Conservation (phyloP, 495 filamentous ascomycete genomes). For the Parmelia sp. region DNA sequence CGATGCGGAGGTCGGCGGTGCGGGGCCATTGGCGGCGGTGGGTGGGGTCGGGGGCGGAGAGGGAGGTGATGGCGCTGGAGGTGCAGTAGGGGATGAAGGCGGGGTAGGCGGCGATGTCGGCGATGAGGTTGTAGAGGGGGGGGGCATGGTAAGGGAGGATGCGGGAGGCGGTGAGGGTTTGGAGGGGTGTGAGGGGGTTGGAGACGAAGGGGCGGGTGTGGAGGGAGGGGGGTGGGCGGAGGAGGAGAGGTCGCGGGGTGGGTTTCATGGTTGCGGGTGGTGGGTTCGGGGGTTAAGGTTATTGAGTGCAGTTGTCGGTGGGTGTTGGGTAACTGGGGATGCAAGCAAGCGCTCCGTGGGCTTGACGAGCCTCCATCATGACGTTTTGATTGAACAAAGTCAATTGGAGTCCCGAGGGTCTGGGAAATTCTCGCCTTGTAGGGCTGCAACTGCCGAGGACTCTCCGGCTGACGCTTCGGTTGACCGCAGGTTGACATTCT, state of each 20-base stretch:
- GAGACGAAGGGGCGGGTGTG: conserved; percentile 13
- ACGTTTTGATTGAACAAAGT: background rate
- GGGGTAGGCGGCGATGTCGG: conserved; percentile 75
- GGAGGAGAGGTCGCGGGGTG: conserved; percentile 11
- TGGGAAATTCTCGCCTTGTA: too few species aligned
- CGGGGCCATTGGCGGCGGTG: conserved; percentile 53
- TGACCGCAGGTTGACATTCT: too few species aligned
- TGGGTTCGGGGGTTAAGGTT: background rate
- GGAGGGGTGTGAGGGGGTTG: conserved; percentile 34
- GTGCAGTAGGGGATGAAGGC: conserved; percentile 82
- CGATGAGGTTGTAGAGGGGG: conserved; percentile 71
- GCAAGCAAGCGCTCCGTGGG: background rate
- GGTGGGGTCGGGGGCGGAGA: conserved; percentile 40
- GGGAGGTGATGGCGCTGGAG: conserved; percentile 60
- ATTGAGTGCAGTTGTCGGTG: background rate
- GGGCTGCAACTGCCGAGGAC: too few species aligned
- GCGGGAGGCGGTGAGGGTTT: conserved; percentile 63
- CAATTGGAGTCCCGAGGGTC: background rate
- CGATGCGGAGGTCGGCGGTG: conserved; percentile 72
- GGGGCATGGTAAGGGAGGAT: conserved; percentile 69
- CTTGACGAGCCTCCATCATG: background rate
- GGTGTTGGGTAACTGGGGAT: background rate
- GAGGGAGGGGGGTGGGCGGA: conserved; percentile 14
- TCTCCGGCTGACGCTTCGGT: too few species aligned
- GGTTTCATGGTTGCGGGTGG: background rate